Evolutionary conservation across 805 yeast species (phyloP).

Genomic region (Wickerhamomyces canadensis): DNA sequence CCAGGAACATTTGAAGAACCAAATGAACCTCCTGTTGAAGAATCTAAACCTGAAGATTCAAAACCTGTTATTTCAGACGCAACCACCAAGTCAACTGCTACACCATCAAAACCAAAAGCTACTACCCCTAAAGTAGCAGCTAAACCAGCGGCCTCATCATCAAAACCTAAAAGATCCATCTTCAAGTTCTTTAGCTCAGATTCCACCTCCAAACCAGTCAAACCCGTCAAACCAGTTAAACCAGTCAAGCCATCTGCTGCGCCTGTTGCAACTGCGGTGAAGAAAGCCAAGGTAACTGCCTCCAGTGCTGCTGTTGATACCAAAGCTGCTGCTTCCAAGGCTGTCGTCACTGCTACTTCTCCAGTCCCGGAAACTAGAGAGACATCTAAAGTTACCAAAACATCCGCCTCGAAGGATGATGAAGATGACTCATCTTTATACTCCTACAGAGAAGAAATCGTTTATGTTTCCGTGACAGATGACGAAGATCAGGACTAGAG

Average conservation of each 20-base stretch:
- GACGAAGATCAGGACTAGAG: too few relatives aligned
- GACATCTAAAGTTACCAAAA: constrained; percentile 1
- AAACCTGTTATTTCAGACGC: too few relatives aligned
- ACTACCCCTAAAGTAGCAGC: constrained; percentile 1
- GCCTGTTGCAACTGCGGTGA: constrained; percentile 2
- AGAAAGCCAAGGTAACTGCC: background rate
- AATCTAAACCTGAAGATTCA: background rate
- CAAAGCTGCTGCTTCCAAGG: background rate
- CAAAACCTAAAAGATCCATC: constrained; percentile 7
- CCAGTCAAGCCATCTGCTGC: constrained; percentile 5
- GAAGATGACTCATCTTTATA: constrained; percentile 13
- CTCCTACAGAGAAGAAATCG: constrained; percentile 21
- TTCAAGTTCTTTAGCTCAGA: constrained; percentile 6
- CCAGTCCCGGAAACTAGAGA: background rate
- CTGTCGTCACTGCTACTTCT: background rate
- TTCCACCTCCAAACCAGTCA: constrained; percentile 4
- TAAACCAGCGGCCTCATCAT: background rate
- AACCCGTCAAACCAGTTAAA: constrained; percentile 3
- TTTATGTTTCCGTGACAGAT: too few relatives aligned
- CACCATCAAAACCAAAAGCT: background rate
- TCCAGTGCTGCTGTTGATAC: constrained; percentile 1
- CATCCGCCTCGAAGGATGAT: constrained; percentile 4
- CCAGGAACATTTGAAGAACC: background rate
- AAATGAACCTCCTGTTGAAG: background rate
- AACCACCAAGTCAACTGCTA: background rate